Evolutionary conservation across 208 protist genomes (phyloP).

Genomic region (Leishmania amazonensis): DNA sequence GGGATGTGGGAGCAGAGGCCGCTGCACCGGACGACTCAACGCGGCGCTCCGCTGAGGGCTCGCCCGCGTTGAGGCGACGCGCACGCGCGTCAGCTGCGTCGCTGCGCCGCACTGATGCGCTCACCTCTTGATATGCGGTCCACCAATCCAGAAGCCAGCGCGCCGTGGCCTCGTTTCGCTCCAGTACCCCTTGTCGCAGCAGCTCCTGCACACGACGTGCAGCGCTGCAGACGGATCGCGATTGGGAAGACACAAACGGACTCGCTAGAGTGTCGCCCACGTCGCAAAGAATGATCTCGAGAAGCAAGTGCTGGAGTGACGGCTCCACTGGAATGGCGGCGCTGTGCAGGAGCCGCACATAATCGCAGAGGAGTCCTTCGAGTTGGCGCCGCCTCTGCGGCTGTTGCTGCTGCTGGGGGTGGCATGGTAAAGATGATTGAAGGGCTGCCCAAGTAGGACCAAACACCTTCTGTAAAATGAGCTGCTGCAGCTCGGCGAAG

Average conservation of each 20-base stretch:
- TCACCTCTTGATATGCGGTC: neutral
- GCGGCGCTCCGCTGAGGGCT: neutral
- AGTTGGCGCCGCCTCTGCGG: conserved; percentile 2
- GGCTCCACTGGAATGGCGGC: neutral
- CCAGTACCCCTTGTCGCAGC: conserved; percentile 19
- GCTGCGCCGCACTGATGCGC: neutral
- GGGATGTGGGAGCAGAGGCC: neutral
- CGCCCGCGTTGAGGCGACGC: neutral
- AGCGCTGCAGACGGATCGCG: neutral
- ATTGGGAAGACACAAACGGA: too few species aligned
- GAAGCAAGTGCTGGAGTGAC: conserved; percentile 13
- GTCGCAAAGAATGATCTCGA: conserved; percentile 22
- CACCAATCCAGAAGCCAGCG: conserved; percentile 26
- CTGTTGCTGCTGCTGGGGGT: conserved; percentile 1
- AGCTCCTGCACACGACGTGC: conserved; percentile 18
- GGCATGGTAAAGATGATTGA: neutral
- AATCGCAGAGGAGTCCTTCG: conserved; percentile 21
- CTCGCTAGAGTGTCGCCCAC: neutral
- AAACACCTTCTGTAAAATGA: conserved; percentile 16
- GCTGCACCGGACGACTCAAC: neutral
- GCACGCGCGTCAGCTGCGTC: neutral
- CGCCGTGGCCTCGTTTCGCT: conserved; percentile 14
- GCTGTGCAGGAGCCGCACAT: conserved; percentile 25
- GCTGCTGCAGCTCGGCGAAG: conserved; percentile 7
- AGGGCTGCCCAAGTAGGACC: conserved; percentile 9